phyloP scores from a whole-genome alignment of 805 yeast genomes.

The Wickerhamomyces queroliae region DNA sequence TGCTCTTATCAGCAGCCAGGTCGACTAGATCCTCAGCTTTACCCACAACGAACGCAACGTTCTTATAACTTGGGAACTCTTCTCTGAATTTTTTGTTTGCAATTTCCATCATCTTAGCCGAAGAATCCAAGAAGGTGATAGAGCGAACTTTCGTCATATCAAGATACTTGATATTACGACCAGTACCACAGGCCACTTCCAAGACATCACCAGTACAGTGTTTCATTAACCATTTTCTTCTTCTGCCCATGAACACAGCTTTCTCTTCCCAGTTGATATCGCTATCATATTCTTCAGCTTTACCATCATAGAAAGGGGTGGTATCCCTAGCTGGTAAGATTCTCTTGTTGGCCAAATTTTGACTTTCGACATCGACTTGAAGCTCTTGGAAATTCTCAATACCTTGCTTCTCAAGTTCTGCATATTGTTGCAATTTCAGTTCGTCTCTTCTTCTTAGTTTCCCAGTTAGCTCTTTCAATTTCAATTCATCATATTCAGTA shows the following conservation, averaged over 20 bases:
- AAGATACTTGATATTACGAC: slow-evolving; percentile 79
- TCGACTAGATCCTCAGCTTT: slow-evolving; percentile 75
- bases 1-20: slow-evolving; percentile 36
- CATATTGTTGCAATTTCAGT: slow-evolving; percentile 53
- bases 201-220: slow-evolving; percentile 83
- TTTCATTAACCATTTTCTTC: slow-evolving; percentile 75
- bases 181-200: slow-evolving; percentile 96
- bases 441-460: slow-evolving; percentile 59
- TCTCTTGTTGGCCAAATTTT: slow-evolving; percentile 27
- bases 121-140: slow-evolving; percentile 81
- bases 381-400: slow-evolving; percentile 25
- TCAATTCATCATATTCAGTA: slow-evolving; percentile 59
- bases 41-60: slow-evolving; percentile 86
- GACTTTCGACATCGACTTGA: slow-evolving; percentile 23
- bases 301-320: slow-evolving; percentile 66
- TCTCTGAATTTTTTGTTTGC: slow-evolving; percentile 69
- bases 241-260: slow-evolving; percentile 40
- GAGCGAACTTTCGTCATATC: slow-evolving; percentile 56
- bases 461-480: slow-evolving; percentile 56
- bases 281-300: slow-evolving; percentile 77
- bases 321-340: slow-evolving; percentile 76
- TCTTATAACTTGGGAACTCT: slow-evolving; percentile 56
- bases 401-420: slow-evolving; percentile 39
- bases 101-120: slow-evolving; percentile 78
- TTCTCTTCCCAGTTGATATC: slow-evolving; percentile 59